Evolutionary conservation across 106 monocot species (phyloP).

Genomic region (Chionographis japonica): DNA sequence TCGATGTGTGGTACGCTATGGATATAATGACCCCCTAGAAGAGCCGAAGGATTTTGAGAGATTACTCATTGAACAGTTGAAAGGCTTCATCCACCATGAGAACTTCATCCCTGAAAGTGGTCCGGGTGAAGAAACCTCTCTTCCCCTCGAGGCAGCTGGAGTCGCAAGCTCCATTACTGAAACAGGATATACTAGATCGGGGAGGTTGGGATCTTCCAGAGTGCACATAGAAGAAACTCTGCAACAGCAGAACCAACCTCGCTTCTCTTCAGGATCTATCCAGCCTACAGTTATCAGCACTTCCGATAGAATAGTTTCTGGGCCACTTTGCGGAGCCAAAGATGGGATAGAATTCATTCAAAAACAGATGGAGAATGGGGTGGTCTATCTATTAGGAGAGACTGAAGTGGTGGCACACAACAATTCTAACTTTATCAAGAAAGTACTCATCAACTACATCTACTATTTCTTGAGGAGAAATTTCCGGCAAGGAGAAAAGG

Average conservation of each 20-base stretch:
- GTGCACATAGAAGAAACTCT: conserved; percentile 18
- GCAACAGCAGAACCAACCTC: background rate
- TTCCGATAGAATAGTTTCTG: background rate
- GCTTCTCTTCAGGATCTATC: conserved; percentile 23
- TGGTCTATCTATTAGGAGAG: conserved; percentile 53
- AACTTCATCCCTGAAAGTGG: conserved; percentile 15
- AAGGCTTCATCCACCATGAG: conserved; percentile 44
- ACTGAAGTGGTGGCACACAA: conserved; percentile 33
- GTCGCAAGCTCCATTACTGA: background rate
- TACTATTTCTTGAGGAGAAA: conserved; percentile 51
- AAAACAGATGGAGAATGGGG: conserved; percentile 58
- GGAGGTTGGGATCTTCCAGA: background rate
- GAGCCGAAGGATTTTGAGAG: conserved; percentile 33
- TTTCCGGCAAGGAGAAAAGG: conserved; percentile 42
- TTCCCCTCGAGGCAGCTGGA: background rate
- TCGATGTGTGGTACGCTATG: conserved; percentile 50
- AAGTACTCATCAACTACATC: conserved; percentile 30
- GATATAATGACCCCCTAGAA: conserved; percentile 34
- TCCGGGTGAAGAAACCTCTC: background rate
- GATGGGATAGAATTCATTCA: conserved; percentile 49
- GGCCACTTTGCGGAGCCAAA: conserved; percentile 6
- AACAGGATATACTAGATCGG: background rate
- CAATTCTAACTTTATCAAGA: conserved; percentile 39
- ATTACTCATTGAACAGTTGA: conserved; percentile 31
- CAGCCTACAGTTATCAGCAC: background rate